Base-by-base conservation (phyloP, 1,284 basidiomycete species). In the Ceratorhiza oryzae-sativae region DNA sequence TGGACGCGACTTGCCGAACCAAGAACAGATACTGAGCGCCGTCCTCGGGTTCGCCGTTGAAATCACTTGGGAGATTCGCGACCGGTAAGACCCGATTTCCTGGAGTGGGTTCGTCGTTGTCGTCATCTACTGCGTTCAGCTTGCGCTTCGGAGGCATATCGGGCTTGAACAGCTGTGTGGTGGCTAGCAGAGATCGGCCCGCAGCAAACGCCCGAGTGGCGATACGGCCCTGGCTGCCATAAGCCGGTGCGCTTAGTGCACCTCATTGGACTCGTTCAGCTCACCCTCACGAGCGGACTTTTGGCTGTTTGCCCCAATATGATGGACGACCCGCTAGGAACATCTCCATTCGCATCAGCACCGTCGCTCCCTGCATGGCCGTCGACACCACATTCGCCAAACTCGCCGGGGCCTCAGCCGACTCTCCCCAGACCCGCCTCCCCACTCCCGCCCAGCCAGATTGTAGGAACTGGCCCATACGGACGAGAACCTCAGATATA, bases 401-500 rank as follows among this genome's bases (percentile, higher is more conserved):
- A 67, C 23, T 67, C 62, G 32, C 62, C 62, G 6, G 46, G 46
- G 10, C 46, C 46, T 27, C 62, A 67, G 34, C 62, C 62, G n/a
- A 67, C 62, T 46, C 49, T 67, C 32, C 62, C 62, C 13, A 53
- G 46, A 53, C 62, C 62, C 34, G 62, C 62, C n/a, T 67, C 62
- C 49, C 62, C 62, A 25, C 36, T 67, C 15, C 62, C 62, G n/a
- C 62, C 62, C 5, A 67, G 62, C 48, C 62, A 67, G 34, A 67
- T 67, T 36, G 48, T 67, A 23, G 46, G 46, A 20, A 23, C 46
- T 18, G 62, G 62, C 1, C 79, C 87, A 23, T 92, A 90, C 75
- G 91, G 90, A 67, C 89, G 86, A 78, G 89, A 91, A 77, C 90
- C 91, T 0, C 89, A 90, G 79, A 91, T 93, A 75, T 93, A 93